phyloP scores from a whole-genome alignment of 2,329 filamentous ascomycete genomes.

The Trichophyton schoenleinii region DNA sequence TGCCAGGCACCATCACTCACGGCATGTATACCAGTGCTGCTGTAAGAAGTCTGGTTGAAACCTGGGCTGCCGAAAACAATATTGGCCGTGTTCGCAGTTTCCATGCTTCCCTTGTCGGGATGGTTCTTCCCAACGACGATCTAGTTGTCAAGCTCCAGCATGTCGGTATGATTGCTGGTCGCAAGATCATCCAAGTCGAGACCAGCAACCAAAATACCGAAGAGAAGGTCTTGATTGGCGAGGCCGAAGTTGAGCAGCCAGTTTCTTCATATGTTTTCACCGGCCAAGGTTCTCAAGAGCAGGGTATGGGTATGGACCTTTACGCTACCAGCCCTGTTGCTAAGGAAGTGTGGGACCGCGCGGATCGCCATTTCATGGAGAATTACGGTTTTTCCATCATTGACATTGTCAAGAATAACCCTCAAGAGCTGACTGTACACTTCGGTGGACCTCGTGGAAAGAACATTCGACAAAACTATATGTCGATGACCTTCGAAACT shows the following conservation, averaged over 20 bases:
- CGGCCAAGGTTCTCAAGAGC: conserved; percentile 94
- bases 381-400: conserved; percentile 98
- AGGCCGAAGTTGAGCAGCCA: conserved; percentile 95
- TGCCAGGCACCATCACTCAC: conserved; percentile 94
- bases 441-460: conserved; percentile 95
- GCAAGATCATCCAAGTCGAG: conserved; percentile 99
- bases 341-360: conserved; percentile 94
- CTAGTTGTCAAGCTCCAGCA: conserved; percentile 93
- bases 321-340: conserved; percentile 89
- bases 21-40: conserved; percentile 99
- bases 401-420: conserved; percentile 98
- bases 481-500: conserved; percentile 99
- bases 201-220: conserved; percentile 90
- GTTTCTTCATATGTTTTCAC: conserved; percentile 97
- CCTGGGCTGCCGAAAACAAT: conserved; percentile 98
- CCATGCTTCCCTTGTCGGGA: conserved; percentile 91
- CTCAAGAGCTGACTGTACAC: conserved; percentile 95
- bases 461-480: conserved; percentile 96
- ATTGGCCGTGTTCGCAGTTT: conserved; percentile 94
- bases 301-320: conserved; percentile 99
- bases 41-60: conserved; percentile 90
- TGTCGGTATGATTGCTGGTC: conserved; percentile 91
- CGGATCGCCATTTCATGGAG: conserved; percentile 95
- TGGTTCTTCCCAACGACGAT: conserved; percentile 94
- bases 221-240: conserved; percentile 87